Percentiles rank a stretch among this genome's conserved stretches.
Evolutionary conservation across 1,284 basidiomycete species (phyloP).

Genomic region (Wallemia hederae): DNA sequence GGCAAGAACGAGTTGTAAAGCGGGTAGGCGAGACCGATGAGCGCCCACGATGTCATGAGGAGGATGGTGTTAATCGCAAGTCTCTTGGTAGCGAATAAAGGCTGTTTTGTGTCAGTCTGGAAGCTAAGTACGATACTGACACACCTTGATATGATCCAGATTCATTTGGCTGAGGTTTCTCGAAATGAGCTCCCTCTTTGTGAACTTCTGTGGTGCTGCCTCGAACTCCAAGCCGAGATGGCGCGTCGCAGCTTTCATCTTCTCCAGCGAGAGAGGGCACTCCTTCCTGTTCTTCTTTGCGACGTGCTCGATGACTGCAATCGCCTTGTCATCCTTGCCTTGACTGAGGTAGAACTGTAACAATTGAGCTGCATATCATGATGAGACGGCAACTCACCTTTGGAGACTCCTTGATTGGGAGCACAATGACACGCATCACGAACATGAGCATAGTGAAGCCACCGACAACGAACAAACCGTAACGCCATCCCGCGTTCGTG

Average conservation of each 20-base stretch:
- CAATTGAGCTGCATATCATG: constrained; percentile 5
- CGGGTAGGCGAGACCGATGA: not conserved
- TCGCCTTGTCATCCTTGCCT: constrained; percentile 27
- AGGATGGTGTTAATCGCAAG: constrained; percentile 25
- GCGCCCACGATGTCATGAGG: constrained; percentile 15
- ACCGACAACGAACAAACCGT: constrained; percentile 12
- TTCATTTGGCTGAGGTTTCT: constrained; percentile 19
- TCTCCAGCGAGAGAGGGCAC: constrained; percentile 21
- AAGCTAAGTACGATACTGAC: not conserved
- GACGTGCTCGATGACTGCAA: constrained; percentile 19
- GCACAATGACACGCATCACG: constrained; percentile 12
- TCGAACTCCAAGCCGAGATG: constrained; percentile 7
- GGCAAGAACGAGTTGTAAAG: constrained; percentile 10
- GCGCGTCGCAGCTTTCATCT: constrained; percentile 16
- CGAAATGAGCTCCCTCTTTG: constrained; percentile 15
- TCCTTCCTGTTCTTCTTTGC: constrained; percentile 25
- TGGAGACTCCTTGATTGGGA: constrained; percentile 26
- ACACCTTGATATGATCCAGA: constrained; percentile 21
- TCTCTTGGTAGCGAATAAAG: constrained; percentile 24
- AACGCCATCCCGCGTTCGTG: constrained; percentile 10
- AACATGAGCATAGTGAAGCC: constrained; percentile 13
- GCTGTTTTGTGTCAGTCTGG: constrained; percentile 4
- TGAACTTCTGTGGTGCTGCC: constrained; percentile 9
- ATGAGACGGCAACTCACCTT: constrained; percentile 15
- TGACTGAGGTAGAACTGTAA: constrained; percentile 24